phyloP scores from a whole-genome alignment of 208 protist genomes.

The Phytomonas francai region DNA sequence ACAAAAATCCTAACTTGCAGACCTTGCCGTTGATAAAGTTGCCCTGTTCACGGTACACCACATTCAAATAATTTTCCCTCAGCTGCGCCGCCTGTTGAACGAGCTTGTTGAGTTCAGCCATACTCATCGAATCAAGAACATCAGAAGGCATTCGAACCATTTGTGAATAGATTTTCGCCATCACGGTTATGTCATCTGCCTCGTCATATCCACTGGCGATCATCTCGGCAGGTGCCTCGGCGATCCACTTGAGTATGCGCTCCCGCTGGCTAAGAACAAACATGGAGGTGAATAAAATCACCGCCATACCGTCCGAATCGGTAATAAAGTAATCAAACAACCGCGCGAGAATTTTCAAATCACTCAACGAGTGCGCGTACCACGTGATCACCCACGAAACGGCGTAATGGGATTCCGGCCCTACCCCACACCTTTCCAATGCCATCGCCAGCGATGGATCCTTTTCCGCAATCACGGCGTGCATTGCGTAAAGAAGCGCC shows the following conservation, averaged over 20 bases:
- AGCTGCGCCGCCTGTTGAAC: conserved; percentile 24
- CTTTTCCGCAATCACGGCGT: conserved; percentile 52
- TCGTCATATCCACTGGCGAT: conserved; percentile 13
- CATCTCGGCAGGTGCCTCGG: conserved; percentile 20
- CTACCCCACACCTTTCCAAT: conserved; percentile 64
- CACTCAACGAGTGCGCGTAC: conserved; percentile 58
- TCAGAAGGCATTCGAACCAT: conserved; percentile 37
- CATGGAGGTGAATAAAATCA: conserved; percentile 77
- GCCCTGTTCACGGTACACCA: conserved; percentile 21
- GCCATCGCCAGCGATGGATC: conserved; percentile 39
- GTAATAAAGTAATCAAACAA: conserved; percentile 74
- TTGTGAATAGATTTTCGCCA: conserved; percentile 63
- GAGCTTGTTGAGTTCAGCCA: conserved; percentile 27
- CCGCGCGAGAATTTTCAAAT: conserved; percentile 30
- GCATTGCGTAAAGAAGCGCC: conserved; percentile 70
- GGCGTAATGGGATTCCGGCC: conserved; percentile 80
- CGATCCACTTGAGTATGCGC: conserved; percentile 41
- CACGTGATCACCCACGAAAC: conserved; percentile 86
- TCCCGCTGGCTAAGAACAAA: conserved; percentile 47
- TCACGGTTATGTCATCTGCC: conserved; percentile 36
- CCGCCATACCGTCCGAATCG: conserved; percentile 32
- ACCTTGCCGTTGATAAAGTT: conserved; percentile 55
- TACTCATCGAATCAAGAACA: conserved; percentile 25
- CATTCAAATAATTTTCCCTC: conserved; percentile 16
- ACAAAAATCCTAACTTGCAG: conserved; percentile 44